Evolutionary conservation across 2,329 filamentous ascomycete species (phyloP), one percentile per base, ranked within the genome.

Genomic region (Aspergillus sclerotialis): DNA sequence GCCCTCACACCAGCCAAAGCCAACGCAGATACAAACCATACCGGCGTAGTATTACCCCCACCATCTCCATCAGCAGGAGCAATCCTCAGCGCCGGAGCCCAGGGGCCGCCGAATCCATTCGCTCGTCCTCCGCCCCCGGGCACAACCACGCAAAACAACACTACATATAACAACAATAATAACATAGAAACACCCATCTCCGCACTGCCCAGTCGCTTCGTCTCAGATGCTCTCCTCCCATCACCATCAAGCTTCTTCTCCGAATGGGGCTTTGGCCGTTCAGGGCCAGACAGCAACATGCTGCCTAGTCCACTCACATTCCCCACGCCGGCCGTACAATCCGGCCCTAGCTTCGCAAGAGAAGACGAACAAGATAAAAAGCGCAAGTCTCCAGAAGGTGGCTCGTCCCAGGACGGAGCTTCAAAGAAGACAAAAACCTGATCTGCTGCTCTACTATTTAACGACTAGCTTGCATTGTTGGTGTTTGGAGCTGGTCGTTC

Each of bases 101-200:
- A 82, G 24, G 92, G 92, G 0, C 92, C 92, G 10, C 88, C 88
- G 2, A 98, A 98, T 58, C 92, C 92, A 0, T 98, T 96, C 59
- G 92, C 92, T 6, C 76, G 90, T 27, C 92, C 90, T 1, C 76
- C 81, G 16, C 87, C 84, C 4, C 85, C 88, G n/a, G 54, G 45
- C 11, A 39, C 55, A 29, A 48, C 50, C 25, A 43, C 55, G 7
- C 53, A 68, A 25, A 60, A 61, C 32, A 65, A 65, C 28, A 55
- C 55, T 21, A 62, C 66, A n/a, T 64, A 68, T 21, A 53, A 55
- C 31, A 56, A 40, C 35, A 59, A 48, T 36, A 63, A 58, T 37
- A 64, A 63, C 33, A 65, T 67, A 29, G 67, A 92, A 54, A 92
- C 92, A 0, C 92, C 92, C 0, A 88, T 93, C n/a, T 95, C 89